A percentile compares a stretch with the other conserved stretches of the same genome.
Evolutionary conservation across 139 green algal species (phyloP).

Genomic region (Chlorella sp.): DNA sequence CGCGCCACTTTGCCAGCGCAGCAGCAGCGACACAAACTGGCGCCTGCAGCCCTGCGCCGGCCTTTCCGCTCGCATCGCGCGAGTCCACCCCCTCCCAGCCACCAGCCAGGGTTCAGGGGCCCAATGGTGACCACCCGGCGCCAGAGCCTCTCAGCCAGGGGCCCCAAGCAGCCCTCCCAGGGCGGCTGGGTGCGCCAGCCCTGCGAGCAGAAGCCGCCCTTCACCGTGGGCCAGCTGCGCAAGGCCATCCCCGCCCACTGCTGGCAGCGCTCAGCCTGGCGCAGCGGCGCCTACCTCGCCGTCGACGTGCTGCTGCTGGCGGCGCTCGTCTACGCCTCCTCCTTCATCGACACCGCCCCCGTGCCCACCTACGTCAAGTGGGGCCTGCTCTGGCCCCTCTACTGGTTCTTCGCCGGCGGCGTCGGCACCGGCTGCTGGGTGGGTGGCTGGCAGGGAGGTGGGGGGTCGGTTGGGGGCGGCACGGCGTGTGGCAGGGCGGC

Average conservation of each 20-base stretch:
- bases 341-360: constrained; percentile 58
- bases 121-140: background rate
- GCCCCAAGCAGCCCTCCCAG: background rate
- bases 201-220: background rate
- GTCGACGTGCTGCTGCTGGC: constrained; percentile 65
- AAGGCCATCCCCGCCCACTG: constrained; percentile 88
- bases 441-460: background rate
- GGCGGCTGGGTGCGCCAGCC: constrained; percentile 17
- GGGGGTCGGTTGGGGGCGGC: background rate
- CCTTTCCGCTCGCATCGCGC: background rate
- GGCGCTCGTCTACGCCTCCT: constrained; percentile 54
- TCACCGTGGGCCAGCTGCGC: constrained; percentile 66
- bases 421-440: constrained; percentile 84
- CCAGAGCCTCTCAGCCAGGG: background rate
- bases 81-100: background rate
- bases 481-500: too few species aligned
- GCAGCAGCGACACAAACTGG: too few species aligned
- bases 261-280: constrained; percentile 72
- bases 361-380: constrained; percentile 51
- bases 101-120: background rate
- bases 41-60: too few species aligned
- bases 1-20: too few species aligned
- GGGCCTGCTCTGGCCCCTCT: constrained; percentile 71
- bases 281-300: constrained; percentile 70
- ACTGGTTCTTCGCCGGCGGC: constrained; percentile 82